Conservation (phyloP, 2,329 filamentous ascomycete species). For the Cladophialophora psammophila region DNA sequence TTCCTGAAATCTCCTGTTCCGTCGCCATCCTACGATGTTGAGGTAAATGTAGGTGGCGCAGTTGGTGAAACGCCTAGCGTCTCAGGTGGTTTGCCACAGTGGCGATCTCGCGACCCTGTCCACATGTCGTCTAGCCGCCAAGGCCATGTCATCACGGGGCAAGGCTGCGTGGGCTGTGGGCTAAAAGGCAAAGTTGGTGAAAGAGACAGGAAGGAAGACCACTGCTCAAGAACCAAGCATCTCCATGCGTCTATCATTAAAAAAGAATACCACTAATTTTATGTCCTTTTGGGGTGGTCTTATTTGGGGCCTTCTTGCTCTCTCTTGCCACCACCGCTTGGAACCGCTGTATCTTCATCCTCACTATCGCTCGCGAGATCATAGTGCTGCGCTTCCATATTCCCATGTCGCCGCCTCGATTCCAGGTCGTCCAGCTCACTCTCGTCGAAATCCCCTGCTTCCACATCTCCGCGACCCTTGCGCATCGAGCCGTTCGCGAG, state of each 20-base stretch:
- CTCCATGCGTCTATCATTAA: constrained; percentile 18
- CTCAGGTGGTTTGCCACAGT: too few relatives aligned
- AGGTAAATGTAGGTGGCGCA: too few relatives aligned
- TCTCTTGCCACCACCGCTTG: not conserved
- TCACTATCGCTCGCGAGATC: constrained; percentile 58
- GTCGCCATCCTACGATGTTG: too few relatives aligned
- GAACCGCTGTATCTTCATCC: constrained; percentile 44
- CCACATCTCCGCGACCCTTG: constrained; percentile 57
- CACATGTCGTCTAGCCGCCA: too few relatives aligned
- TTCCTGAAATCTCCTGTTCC: too few relatives aligned
- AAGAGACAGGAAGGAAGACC: too few relatives aligned
- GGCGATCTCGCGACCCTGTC: too few relatives aligned
- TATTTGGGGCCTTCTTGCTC: constrained; percentile 8
- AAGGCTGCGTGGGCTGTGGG: too few relatives aligned
- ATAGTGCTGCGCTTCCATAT: constrained; percentile 51
- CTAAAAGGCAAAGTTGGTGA: not conserved
- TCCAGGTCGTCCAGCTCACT: constrained; percentile 65
- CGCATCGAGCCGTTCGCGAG: constrained; percentile 45
- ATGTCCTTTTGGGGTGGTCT: not conserved
- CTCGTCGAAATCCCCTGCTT: constrained; percentile 69
- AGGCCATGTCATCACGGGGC: too few relatives aligned
- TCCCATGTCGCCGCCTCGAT: constrained; percentile 37
- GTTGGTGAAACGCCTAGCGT: too few relatives aligned
- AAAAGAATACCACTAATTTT: constrained; percentile 13
- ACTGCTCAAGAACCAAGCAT: too few relatives aligned